These are phyloP conservation scores for Diaporthe australafricana DNA, from an alignment of 2,329 filamentous ascomycete genomes.

Conservation along the genomic window DNA sequence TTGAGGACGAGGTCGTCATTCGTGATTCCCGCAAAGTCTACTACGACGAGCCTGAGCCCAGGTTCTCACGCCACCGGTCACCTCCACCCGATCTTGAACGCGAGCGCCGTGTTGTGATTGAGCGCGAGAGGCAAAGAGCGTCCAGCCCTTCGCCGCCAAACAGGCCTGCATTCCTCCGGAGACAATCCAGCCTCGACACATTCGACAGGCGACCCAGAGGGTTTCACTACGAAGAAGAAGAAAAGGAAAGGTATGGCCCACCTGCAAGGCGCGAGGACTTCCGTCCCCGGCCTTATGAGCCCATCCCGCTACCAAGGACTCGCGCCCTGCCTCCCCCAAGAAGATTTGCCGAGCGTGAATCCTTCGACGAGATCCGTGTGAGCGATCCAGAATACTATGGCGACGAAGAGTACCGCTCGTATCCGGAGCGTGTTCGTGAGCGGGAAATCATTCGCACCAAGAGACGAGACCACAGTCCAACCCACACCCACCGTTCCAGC, in stretches of 20 bases:
- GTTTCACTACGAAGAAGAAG: slow-evolving; percentile 63
- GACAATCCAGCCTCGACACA: slow-evolving; percentile 90
- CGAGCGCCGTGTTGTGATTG: slow-evolving; percentile 67
- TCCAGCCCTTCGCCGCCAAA: slow-evolving; percentile 63
- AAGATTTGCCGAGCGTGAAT: slow-evolving; percentile 65
- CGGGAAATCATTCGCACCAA: slow-evolving; percentile 66
- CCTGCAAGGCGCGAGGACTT: slow-evolving; percentile 62
- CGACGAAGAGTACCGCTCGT: slow-evolving; percentile 77
- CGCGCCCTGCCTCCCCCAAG: slow-evolving; percentile 70
- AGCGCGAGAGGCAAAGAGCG: slow-evolving; percentile 64
- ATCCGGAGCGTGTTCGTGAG: slow-evolving; percentile 70
- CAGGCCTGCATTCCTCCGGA: slow-evolving; percentile 77
- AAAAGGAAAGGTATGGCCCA: slow-evolving; percentile 66
- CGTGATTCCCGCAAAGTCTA: slow-evolving; percentile 61
- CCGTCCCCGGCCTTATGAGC: slow-evolving; percentile 62
- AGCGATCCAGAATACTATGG: slow-evolving; percentile 76
- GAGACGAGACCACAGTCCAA: slow-evolving; percentile 56
- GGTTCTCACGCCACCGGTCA: slow-evolving; percentile 41
- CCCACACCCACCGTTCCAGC: slow-evolving; percentile 51
- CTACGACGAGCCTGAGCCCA: slow-evolving; percentile 54
- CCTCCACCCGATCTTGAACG: slow-evolving; percentile 60
- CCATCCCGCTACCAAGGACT: slow-evolving; percentile 77
- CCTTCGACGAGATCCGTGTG: slow-evolving; percentile 74
- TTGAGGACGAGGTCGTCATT: slow-evolving; percentile 59
- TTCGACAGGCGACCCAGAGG: slow-evolving; percentile 80